Percentiles rank a stretch among this genome's conserved stretches.
Evolutionary conservation across 1,139 yeast genomes (phyloP).

Genomic region (Yamadazyma epiphylla): DNA sequence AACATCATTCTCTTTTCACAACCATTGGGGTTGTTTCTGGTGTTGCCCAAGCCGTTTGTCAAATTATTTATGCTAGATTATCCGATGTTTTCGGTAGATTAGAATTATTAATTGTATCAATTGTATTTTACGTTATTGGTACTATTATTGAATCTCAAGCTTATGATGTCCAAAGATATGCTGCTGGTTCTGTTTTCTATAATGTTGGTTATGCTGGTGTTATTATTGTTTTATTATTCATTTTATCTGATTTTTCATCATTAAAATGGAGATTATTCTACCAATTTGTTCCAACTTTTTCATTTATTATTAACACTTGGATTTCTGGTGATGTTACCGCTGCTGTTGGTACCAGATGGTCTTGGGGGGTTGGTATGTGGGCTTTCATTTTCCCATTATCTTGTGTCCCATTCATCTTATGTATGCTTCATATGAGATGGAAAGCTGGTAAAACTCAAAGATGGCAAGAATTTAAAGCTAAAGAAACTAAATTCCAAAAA

Average conservation of each 20-base stretch:
- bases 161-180: slow-evolving; percentile 58
- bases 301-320: slow-evolving; percentile 78
- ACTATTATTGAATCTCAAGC: slow-evolving; percentile 71
- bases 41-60: slow-evolving; percentile 68
- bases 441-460: slow-evolving; percentile 31
- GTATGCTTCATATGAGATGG: slow-evolving; percentile 32
- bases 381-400: slow-evolving; percentile 38
- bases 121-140: slow-evolving; percentile 63
- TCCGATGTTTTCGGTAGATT: slow-evolving; percentile 71
- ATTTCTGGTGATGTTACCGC: slow-evolving; percentile 54
- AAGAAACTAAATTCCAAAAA: slow-evolving; percentile 20
- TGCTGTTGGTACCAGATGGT: slow-evolving; percentile 19
- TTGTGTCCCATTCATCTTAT: slow-evolving; percentile 27
- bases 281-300: slow-evolving; percentile 61
- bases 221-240: slow-evolving; percentile 48
- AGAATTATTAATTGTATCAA: slow-evolving; percentile 49
- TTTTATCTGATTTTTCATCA: slow-evolving; percentile 61
- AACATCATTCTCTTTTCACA: slow-evolving; percentile 56
- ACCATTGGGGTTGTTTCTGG: slow-evolving; percentile 60
- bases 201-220: slow-evolving; percentile 69
- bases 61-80: slow-evolving; percentile 62
- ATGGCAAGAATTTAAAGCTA: slow-evolving; percentile 25
- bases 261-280: slow-evolving; percentile 66
- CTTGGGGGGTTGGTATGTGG: slow-evolving; percentile 37
- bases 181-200: slow-evolving; percentile 70